These are phyloP conservation scores for Actinidia arguta DNA, from an alignment of 179 eudicot species.

Conservation along the genomic window DNA sequence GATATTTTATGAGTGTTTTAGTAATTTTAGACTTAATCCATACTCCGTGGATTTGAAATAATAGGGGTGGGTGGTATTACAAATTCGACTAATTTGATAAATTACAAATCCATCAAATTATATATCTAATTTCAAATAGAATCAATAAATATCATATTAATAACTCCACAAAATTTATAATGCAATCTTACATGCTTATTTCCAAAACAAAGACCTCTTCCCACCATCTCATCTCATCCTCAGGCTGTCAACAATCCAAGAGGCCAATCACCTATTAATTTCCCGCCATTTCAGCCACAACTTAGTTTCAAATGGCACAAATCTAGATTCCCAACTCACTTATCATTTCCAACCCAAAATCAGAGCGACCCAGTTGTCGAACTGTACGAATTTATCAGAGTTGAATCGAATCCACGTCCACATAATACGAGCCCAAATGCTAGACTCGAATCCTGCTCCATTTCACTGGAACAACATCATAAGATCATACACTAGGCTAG, in stretches of 20 bases:
- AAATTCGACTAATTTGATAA: too few relatives aligned
- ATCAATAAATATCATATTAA: too few relatives aligned
- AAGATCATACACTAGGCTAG: conserved; percentile 58
- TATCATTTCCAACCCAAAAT: conserved; percentile 15
- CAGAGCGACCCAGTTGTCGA: conserved; percentile 42
- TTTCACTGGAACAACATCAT: conserved; percentile 66
- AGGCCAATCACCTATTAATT: conserved; percentile 15
- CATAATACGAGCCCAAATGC: conserved; percentile 57
- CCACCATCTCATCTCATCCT: conserved; percentile 9
- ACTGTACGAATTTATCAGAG: conserved; percentile 40
- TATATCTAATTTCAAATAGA: too few relatives aligned
- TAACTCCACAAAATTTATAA: too few relatives aligned
- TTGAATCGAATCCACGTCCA: conserved; percentile 55
- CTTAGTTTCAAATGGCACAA: neutral
- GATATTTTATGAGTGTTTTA: too few relatives aligned
- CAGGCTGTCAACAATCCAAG: conserved; percentile 19
- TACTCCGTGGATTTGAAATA: too few relatives aligned
- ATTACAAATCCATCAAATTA: too few relatives aligned
- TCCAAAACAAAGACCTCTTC: too few relatives aligned
- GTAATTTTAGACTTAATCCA: too few relatives aligned
- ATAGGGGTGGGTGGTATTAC: too few relatives aligned
- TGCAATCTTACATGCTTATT: too few relatives aligned
- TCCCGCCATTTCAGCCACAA: conserved; percentile 12
- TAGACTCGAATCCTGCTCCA: conserved; percentile 39
- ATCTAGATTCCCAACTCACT: neutral